phyloP scores from a whole-genome alignment of 768 basidiomycete genomes.

The Tephrocybe rancida region DNA sequence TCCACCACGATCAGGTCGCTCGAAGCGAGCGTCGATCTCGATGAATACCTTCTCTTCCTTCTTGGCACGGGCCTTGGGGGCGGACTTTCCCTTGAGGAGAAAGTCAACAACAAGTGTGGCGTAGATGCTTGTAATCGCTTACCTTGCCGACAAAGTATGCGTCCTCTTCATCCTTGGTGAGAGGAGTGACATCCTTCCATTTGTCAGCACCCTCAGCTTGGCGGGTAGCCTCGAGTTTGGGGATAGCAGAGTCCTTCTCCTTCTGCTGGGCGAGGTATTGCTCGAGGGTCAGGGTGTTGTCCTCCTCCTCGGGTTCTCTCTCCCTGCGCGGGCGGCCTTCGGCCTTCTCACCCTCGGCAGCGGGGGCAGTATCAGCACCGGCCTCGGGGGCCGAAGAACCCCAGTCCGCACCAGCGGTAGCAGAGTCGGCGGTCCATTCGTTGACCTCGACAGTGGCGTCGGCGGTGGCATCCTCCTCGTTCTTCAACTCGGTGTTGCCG shows the following conservation, averaged over 20 bases:
- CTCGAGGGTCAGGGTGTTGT: conserved; percentile 92
- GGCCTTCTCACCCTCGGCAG: conserved; percentile 43
- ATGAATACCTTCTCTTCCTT: conserved; percentile 92
- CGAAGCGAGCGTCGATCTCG: conserved; percentile 90
- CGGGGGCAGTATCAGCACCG: conserved; percentile 30
- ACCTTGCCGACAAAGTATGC: conserved; percentile 94
- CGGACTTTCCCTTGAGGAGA: conserved; percentile 54
- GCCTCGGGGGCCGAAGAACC: conserved; percentile 27
- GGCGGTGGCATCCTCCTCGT: conserved; percentile 70
- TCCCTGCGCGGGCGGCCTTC: conserved; percentile 49
- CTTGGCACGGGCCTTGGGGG: conserved; percentile 69
- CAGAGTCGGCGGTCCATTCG: conserved; percentile 54
- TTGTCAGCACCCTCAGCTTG: conserved; percentile 79
- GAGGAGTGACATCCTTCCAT: conserved; percentile 73
- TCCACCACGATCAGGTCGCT: conserved; percentile 74
- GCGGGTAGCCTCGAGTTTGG: conserved; percentile 77
- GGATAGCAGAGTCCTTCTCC: conserved; percentile 61
- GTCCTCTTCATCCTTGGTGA: conserved; percentile 74
- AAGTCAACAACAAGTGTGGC: not conserved
- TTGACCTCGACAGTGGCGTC: conserved; percentile 67
- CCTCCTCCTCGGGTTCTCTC: conserved; percentile 80
- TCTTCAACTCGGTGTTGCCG: conserved; percentile 79
- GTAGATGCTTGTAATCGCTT: conserved; percentile 16
- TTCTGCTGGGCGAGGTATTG: conserved; percentile 88
- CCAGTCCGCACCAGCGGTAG: conserved; percentile 50